Evolutionary conservation across 768 basidiomycete genomes (phyloP).

Genomic region (Rhodocollybia butyracea): DNA sequence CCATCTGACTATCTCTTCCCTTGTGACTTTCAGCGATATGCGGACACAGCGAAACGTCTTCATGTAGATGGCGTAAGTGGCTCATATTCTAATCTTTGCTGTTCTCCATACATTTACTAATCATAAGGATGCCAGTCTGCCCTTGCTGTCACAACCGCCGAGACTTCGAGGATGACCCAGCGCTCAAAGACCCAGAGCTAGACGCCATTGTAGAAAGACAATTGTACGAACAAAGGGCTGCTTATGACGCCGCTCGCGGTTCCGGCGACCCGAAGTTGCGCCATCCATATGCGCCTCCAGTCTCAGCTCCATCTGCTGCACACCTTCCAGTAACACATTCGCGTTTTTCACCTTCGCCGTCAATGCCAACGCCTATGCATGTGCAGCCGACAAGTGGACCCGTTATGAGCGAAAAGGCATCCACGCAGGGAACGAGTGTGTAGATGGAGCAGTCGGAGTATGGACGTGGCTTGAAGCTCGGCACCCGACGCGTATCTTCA

Average conservation of each 20-base stretch:
- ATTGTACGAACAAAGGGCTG: conserved; percentile 1
- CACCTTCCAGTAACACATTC: no score
- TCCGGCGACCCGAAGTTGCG: background rate
- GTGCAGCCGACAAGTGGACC: no score
- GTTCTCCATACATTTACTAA: no score
- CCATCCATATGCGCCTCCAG: conserved; percentile 1
- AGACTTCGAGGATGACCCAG: background rate
- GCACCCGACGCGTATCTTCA: no score
- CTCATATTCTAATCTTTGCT: background rate
- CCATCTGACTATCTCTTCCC: background rate
- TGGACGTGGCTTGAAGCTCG: no score
- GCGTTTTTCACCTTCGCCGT: no score
- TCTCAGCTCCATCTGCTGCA: background rate
- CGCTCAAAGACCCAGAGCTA: background rate
- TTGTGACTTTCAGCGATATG: background rate
- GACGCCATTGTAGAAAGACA: conserved; percentile 5
- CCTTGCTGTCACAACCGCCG: background rate
- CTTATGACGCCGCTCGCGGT: background rate
- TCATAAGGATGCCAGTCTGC: no score
- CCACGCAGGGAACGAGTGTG: no score
- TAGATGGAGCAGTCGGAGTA: no score
- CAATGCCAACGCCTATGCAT: no score
- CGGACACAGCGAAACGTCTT: conserved; percentile 1
- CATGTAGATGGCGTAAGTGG: conserved; percentile 4
- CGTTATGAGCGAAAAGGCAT: no score